A percentile compares a stretch with the other conserved stretches of the same genome.
phyloP scores from a whole-genome alignment of 805 yeast genomes.

The Saccharomycopsis selenospora region DNA sequence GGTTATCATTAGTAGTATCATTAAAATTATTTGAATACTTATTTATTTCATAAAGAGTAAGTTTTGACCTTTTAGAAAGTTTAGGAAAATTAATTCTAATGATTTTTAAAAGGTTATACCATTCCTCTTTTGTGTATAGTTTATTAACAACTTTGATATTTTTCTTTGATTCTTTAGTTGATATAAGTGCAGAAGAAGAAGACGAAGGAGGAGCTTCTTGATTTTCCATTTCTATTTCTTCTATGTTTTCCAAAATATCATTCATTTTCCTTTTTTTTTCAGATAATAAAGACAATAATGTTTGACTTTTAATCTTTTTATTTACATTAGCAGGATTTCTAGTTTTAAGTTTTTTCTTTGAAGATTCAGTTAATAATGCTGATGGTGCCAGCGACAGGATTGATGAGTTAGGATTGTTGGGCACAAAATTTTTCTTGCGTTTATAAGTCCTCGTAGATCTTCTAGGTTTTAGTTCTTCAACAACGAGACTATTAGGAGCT shows the following conservation, averaged over 20 bases:
- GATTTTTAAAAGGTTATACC: slow-evolving; percentile 25
- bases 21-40: slow-evolving; percentile 6
- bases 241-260: slow-evolving; percentile 26
- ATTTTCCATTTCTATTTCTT: slow-evolving; percentile 6
- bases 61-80: slow-evolving; percentile 24
- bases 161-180: not conserved
- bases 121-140: slow-evolving; percentile 27
- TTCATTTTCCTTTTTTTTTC: slow-evolving; percentile 28
- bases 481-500: not conserved
- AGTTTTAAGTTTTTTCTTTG: not conserved
- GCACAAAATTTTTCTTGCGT: not conserved
- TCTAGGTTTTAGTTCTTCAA: not conserved
- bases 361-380: too few relatives aligned
- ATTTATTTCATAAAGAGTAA: slow-evolving; percentile 25
- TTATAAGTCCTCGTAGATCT: not conserved
- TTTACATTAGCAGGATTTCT: not conserved
- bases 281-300: slow-evolving; percentile 26
- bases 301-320: slow-evolving; percentile 1
- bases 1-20: slow-evolving; percentile 9
- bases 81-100: slow-evolving; percentile 25
- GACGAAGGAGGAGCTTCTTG: too few relatives aligned
- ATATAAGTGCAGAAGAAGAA: too few relatives aligned
- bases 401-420: too few relatives aligned
- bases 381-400: too few relatives aligned
- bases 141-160: slow-evolving; percentile 19